Percentiles rank a stretch among this genome's conserved stretches.
Conservation (phyloP, 768 basidiomycete genomes). For the Tulasnella sp. region DNA sequence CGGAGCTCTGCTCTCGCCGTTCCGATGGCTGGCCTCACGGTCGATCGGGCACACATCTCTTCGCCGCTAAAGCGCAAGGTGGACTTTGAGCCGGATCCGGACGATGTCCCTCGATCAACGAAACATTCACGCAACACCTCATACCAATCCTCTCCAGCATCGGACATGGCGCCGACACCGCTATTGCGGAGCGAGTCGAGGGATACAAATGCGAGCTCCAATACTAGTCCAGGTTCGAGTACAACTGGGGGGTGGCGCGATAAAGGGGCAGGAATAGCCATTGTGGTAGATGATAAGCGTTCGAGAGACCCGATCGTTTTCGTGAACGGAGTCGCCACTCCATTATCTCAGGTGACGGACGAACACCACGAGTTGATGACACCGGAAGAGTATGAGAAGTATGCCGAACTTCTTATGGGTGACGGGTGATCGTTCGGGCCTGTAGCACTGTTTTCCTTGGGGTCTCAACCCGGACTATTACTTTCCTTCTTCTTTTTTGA, state of each 20-base stretch:
- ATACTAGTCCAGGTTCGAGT: neutral
- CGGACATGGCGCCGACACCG: neutral
- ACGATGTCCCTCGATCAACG: neutral
- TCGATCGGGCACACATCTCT: neutral
- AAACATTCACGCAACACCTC: conserved; percentile 10
- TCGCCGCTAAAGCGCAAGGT: conserved; percentile 9
- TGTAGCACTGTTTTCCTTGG: too few species aligned
- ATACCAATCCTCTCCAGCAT: conserved; percentile 6
- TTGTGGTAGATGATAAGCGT: conserved; percentile 3
- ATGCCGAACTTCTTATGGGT: conserved; percentile 21
- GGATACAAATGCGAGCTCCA: neutral
- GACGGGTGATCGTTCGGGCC: neutral
- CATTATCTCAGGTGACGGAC: conserved; percentile 75
- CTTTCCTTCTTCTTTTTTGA: too few species aligned
- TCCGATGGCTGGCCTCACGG: neutral
- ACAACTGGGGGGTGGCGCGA: neutral
- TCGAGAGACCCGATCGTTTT: conserved; percentile 2
- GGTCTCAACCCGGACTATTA: too few species aligned
- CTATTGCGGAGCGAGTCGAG: neutral
- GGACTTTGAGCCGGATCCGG: neutral
- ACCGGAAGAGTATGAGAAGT: conserved; percentile 80
- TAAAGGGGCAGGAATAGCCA: conserved; percentile 12
- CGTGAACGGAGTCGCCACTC: conserved; percentile 64
- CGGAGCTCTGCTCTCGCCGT: neutral
- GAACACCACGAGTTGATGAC: conserved; percentile 91